Base-by-base conservation (phyloP, 768 basidiomycete genomes). In the Inosperma sp. region DNA sequence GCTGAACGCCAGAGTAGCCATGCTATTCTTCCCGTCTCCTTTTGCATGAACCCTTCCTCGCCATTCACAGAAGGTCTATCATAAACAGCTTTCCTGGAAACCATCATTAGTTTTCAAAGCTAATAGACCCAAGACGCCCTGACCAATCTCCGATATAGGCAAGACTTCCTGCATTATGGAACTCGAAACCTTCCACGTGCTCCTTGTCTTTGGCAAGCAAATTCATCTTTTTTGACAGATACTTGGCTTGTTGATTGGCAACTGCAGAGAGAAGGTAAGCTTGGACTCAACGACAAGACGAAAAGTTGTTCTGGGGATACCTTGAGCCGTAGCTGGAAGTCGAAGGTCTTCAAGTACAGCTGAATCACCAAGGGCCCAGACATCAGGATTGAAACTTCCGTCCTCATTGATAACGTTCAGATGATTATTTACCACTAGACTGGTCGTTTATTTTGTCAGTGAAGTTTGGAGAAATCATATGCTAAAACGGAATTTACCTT, bases 241-340 rank as follows among this genome's bases (percentile, higher is more conserved):
- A 88, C 56, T 74, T 78, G 5, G 79, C 88, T 65, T 90, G 82
- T 60, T 91, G 88, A 58, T 80, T 80, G 5, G 88, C 88, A 19
- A 91, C 88, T 86, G 49, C 12, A 48, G 48, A 40, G 19, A 52
- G 54, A 12, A 43, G n/a, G n/a, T 31, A n/a, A 35, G 25, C 13
- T 22, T 56, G 49, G 39, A 19, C 14, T 16, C 2, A 37, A 31
- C n/a, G 49, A 25, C 58, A 50, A 45, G 26, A 43, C 19, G 55
- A 35, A 21, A 54, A 48, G 53, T 52, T 48, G 22, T 51, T 40
- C 16, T 45, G 57, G 40, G 53, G 50, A 13, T 31, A 71, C 84
- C 87, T 78, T 93, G 91, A 3, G 92, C 89, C 14, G 91, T 93
- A 1, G 92, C 88, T 9, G 92, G 90, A 8, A 93, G 71, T 33